phyloP scores from a whole-genome alignment of 768 basidiomycete species.

The Daedalea quercina region DNA sequence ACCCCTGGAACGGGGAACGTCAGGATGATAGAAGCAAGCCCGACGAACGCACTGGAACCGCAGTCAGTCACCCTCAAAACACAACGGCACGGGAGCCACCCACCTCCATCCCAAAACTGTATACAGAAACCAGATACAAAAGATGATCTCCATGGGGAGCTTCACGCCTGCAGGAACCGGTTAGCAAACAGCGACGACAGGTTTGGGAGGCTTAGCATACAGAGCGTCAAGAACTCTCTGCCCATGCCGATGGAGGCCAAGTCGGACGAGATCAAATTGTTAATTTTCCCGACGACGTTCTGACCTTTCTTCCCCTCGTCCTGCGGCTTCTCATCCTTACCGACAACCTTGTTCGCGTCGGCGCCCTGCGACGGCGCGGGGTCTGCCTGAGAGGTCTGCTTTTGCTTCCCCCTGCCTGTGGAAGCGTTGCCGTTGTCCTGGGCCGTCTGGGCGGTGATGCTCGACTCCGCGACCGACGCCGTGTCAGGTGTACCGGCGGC shows the following conservation, averaged over 20 bases:
- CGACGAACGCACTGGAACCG: constrained; percentile 28
- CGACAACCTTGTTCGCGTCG: not conserved
- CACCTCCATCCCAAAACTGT: constrained; percentile 19
- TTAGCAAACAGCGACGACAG: not conserved
- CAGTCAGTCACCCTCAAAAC: not conserved
- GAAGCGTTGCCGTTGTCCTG: not conserved
- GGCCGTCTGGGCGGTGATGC: not conserved
- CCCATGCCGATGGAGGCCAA: constrained; percentile 24
- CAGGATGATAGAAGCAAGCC: constrained; percentile 34
- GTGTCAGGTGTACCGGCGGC: constrained; percentile 20
- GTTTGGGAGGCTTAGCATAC: constrained; percentile 3
- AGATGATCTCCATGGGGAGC: constrained; percentile 5
- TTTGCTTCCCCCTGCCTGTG: constrained; percentile 12
- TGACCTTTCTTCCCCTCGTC: constrained; percentile 33
- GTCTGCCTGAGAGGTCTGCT: constrained; percentile 1
- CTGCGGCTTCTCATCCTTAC: constrained; percentile 26
- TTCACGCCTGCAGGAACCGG: constrained; percentile 3
- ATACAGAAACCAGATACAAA: constrained; percentile 33
- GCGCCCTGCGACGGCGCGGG: not conserved
- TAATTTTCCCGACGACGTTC: constrained; percentile 61
- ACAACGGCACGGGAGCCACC: constrained; percentile 22
- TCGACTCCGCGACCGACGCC: constrained; percentile 14
- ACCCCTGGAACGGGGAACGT: constrained; percentile 38
- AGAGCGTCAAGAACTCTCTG: constrained; percentile 18
- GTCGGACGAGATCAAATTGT: constrained; percentile 71